These are phyloP conservation scores for Nicotiana tomentosiformis DNA, from an alignment of 257 asterid species.

Conservation along the genomic window DNA sequence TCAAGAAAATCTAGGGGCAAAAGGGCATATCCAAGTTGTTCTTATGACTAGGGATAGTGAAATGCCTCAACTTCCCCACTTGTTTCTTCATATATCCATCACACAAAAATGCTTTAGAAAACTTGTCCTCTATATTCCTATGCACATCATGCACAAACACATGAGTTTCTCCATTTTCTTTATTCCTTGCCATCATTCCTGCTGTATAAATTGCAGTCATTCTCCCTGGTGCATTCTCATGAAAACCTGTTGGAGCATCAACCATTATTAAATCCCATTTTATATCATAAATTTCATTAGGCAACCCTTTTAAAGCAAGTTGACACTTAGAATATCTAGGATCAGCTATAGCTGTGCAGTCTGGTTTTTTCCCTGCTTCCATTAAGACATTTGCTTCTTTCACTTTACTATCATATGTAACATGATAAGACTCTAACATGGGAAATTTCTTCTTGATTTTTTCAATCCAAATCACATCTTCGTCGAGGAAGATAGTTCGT, in stretches of 20 bases:
- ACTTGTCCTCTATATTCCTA: slow-evolving; percentile 74
- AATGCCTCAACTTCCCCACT: slow-evolving; percentile 78
- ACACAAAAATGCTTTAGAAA: slow-evolving; percentile 60
- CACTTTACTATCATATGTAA: slow-evolving; percentile 52
- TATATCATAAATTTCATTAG: slow-evolving; percentile 43
- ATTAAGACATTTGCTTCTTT: slow-evolving; percentile 48
- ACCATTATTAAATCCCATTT: slow-evolving; percentile 91
- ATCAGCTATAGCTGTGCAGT: slow-evolving; percentile 50
- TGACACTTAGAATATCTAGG: slow-evolving; percentile 72
- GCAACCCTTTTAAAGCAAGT: slow-evolving; percentile 67
- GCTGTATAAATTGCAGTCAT: slow-evolving; percentile 88
- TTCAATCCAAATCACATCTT: slow-evolving; percentile 68
- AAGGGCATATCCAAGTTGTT: slow-evolving; percentile 39
- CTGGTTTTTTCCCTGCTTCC: slow-evolving; percentile 62
- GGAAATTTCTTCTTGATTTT: slow-evolving; percentile 65
- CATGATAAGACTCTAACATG: slow-evolving; percentile 65
- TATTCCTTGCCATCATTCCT: slow-evolving; percentile 88
- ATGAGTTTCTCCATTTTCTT: slow-evolving; percentile 45
- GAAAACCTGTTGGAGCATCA: slow-evolving; percentile 84
- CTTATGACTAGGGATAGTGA: slow-evolving; percentile 58
- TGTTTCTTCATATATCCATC: slow-evolving; percentile 73
- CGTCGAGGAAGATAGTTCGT: slow-evolving; percentile 69
- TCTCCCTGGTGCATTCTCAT: slow-evolving; percentile 86
- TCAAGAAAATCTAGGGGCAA: background rate
- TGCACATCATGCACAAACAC: slow-evolving; percentile 89